Base-by-base conservation (phyloP, 1,139 yeast species). In the Blastobotrys ciferrii region DNA sequence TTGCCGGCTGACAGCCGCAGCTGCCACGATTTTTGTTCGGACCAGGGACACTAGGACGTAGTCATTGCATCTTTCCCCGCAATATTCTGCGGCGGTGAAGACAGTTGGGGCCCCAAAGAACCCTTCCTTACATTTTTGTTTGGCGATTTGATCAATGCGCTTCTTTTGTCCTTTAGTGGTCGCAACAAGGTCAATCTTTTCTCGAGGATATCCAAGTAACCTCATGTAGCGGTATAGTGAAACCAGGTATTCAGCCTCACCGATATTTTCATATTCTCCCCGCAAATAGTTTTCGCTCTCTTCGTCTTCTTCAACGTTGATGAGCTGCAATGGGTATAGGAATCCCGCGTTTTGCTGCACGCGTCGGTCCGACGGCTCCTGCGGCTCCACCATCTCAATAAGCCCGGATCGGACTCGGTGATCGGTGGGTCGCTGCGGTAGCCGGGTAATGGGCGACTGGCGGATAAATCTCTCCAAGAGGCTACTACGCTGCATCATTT, bases 211-310 rank as follows among this genome's bases (percentile, higher is more conserved):
- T 0, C 79, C 81, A 15, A 73, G 53, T 2, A 70, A 56, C 19
- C 75, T 59, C 75, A 81, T 66, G 55, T 77, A 79, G 60, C 71
- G 72, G 58, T 68, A 80, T 7, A 80, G 55, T 0, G 68, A 65
- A 7, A 77, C 77, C 12, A 76, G 68, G 53, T 68, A 77, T 54
- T 78, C 82, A 0, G 85, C 86, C 56, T 81, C 86, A 9, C 70
- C 75, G 9, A 76, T 56, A 51, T 75, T 75, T 49, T 74, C 72
- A 53, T 59, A 61, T 58, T 53, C 1, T 57, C 64, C 6, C 64
- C 69, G 73, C 4, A 65, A 64, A 7, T 55, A 53, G 25, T 15
- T 41, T 12, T 20, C 43, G 5, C 35, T 14, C 42, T 25, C 33
- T 14, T 31, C 56, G 41, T 56, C 61, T 32, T 65, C 69, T 1